These are phyloP conservation scores for Xylariaceae sp. DNA, from an alignment of 2,329 filamentous ascomycete genomes.

Conservation along the genomic window DNA sequence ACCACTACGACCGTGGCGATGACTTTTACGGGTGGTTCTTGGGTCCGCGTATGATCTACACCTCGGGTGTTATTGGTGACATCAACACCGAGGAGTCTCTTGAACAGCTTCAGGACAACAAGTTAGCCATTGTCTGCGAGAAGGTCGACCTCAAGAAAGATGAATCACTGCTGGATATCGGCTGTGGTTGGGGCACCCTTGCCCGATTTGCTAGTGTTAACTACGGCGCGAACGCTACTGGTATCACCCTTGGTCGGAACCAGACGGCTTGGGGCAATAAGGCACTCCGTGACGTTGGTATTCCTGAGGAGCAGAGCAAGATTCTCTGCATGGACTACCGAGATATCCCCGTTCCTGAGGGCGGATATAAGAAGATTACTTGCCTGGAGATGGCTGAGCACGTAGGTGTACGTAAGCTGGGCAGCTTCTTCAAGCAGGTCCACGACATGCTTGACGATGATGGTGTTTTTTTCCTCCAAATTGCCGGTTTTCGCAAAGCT, in stretches of 20 bases:
- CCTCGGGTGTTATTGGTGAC: slow-evolving; percentile 91
- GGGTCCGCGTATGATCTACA: slow-evolving; percentile 98
- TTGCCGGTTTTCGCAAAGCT: slow-evolving; percentile 88
- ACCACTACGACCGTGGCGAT: slow-evolving; percentile 97
- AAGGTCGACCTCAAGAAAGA: slow-evolving; percentile 86
- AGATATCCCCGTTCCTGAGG: slow-evolving; percentile 81
- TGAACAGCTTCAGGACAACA: slow-evolving; percentile 97
- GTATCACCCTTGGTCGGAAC: slow-evolving; percentile 93
- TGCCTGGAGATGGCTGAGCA: slow-evolving; percentile 99
- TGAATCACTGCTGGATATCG: slow-evolving; percentile 89
- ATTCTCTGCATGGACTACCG: slow-evolving; percentile 98
- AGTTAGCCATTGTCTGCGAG: slow-evolving; percentile 92
- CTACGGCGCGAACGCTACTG: slow-evolving; percentile 85
- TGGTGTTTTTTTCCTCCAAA: slow-evolving; percentile 94
- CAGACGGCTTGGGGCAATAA: slow-evolving; percentile 97
- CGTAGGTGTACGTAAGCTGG: slow-evolving; percentile 91
- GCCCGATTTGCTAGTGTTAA: slow-evolving; percentile 91
- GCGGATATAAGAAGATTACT: slow-evolving; percentile 91
- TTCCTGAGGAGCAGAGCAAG: slow-evolving; percentile 86
- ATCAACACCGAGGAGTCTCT: slow-evolving; percentile 86
- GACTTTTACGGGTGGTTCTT: slow-evolving; percentile 99
- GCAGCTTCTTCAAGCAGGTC: slow-evolving; percentile 81
- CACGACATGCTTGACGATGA: slow-evolving; percentile 97
- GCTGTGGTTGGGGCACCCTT: slow-evolving; percentile 97
- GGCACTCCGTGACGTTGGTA: slow-evolving; percentile 80